A percentile compares a stretch with the other conserved stretches of the same genome.
phyloP scores from a whole-genome alignment of 108 stramenopile genomes.

The Parietichytrium sp. region DNA sequence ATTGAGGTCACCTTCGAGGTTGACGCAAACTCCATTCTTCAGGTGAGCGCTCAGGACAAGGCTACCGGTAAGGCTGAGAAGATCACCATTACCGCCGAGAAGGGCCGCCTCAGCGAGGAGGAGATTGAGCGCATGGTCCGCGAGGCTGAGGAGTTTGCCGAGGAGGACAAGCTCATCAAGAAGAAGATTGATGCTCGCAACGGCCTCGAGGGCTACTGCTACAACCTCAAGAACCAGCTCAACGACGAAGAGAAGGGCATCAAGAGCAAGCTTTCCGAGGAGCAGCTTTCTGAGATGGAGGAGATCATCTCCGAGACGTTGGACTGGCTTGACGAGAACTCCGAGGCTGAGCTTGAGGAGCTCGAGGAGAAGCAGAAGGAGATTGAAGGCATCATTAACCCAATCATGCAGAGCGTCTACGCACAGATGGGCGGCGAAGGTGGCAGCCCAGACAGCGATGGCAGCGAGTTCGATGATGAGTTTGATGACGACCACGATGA shows the following conservation, averaged over 20 bases:
- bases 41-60: constrained; percentile 85
- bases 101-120: constrained; percentile 76
- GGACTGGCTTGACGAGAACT: constrained; percentile 90
- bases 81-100: constrained; percentile 80
- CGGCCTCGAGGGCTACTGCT: constrained; percentile 83
- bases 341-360: constrained; percentile 84
- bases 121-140: constrained; percentile 84
- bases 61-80: constrained; percentile 80
- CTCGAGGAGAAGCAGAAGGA: constrained; percentile 78
- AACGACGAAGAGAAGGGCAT: constrained; percentile 80
- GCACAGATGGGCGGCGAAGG: constrained; percentile 51
- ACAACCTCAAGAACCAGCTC: constrained; percentile 79
- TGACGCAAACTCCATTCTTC: constrained; percentile 88
- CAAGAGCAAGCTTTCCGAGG: constrained; percentile 69
- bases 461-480: constrained; percentile 46
- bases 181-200: constrained; percentile 82
- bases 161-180: constrained; percentile 76
- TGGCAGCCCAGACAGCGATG: constrained; percentile 66
- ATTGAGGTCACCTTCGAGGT: constrained; percentile 88
- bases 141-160: constrained; percentile 85
- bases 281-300: constrained; percentile 79
- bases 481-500: constrained; percentile 50
- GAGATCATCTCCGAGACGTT: constrained; percentile 79
- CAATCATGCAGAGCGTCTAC: constrained; percentile 79
- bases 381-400: constrained; percentile 81